phyloP scores from a whole-genome alignment of 2,329 filamentous ascomycete species.

The Diaporthe ilicicola region DNA sequence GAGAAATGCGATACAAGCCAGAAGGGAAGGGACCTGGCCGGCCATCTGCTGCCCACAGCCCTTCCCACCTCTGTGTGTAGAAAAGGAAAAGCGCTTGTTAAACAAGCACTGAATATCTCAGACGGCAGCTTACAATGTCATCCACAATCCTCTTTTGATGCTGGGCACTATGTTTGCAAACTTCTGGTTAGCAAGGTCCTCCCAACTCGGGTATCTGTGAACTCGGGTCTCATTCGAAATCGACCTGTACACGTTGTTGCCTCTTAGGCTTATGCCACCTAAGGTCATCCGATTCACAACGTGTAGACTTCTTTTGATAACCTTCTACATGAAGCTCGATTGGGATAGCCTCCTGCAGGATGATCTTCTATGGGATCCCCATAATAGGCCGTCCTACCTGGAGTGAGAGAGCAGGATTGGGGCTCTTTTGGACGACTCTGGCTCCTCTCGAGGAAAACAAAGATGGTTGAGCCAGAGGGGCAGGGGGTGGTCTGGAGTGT shows the following conservation, averaged over 20 bases:
- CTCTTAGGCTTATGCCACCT: neutral
- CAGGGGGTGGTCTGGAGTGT: neutral
- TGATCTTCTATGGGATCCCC: too few species aligned
- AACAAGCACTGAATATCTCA: neutral
- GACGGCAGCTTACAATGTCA: slow-evolving; percentile 56
- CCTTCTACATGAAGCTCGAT: too few species aligned
- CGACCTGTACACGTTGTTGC: neutral
- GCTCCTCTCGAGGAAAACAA: neutral
- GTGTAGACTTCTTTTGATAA: neutral
- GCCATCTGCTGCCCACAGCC: too few species aligned
- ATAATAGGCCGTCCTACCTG: neutral
- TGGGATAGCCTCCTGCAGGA: too few species aligned
- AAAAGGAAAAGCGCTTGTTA: neutral
- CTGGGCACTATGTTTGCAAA: slow-evolving; percentile 56
- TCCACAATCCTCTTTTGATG: slow-evolving; percentile 83
- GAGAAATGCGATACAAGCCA: neutral
- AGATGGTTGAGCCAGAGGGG: neutral
- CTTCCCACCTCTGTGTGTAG: neutral
- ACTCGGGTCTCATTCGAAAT: neutral
- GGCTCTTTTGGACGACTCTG: neutral
- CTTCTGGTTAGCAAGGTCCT: neutral
- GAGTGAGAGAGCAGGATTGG: neutral
- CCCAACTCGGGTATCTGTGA: neutral
- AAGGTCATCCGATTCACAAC: neutral
- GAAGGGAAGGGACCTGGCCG: neutral